Evolutionary conservation across 2,329 filamentous ascomycete genomes (phyloP).

Genomic region (Fusarium liriodendri): DNA sequence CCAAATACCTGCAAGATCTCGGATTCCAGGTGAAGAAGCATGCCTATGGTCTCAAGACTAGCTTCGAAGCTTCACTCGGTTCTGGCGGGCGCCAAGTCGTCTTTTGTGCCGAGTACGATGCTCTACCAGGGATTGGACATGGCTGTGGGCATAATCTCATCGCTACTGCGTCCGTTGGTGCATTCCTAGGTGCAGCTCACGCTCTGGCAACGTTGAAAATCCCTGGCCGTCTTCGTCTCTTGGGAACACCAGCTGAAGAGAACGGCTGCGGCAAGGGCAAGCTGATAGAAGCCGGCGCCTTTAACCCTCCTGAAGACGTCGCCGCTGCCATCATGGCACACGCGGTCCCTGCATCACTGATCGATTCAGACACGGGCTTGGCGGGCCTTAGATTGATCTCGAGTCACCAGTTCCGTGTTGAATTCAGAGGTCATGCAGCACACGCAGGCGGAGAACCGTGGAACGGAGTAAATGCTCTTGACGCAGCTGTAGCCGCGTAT

Average conservation of each 20-base stretch:
- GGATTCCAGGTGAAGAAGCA: slow-evolving; percentile 19
- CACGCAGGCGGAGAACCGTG: slow-evolving; percentile 36
- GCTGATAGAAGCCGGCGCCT: slow-evolving; percentile 56
- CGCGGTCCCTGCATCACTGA: slow-evolving; percentile 9
- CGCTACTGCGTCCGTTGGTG: slow-evolving; percentile 59
- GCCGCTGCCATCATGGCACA: slow-evolving; percentile 43
- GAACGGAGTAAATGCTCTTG: slow-evolving; percentile 34
- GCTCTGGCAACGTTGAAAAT: slow-evolving; percentile 52
- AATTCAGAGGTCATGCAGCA: slow-evolving; percentile 15
- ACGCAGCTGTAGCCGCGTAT: slow-evolving; percentile 32
- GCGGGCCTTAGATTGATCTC: slow-evolving; percentile 23
- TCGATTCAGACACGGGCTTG: background rate
- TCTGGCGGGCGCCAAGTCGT: slow-evolving; percentile 13
- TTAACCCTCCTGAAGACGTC: slow-evolving; percentile 43
- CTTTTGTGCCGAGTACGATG: slow-evolving; percentile 31
- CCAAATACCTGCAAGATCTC: slow-evolving; percentile 10
- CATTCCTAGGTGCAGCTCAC: slow-evolving; percentile 56
- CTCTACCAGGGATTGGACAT: slow-evolving; percentile 26
- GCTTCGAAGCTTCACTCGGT: slow-evolving; percentile 27
- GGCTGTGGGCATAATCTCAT: slow-evolving; percentile 66
- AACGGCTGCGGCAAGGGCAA: slow-evolving; percentile 62
- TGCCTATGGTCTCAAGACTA: slow-evolving; percentile 19
- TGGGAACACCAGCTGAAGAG: slow-evolving; percentile 66
- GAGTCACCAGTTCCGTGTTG: slow-evolving; percentile 18
- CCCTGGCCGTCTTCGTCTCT: slow-evolving; percentile 47